Evolutionary conservation across 1,139 yeast genomes (phyloP).

Genomic region (Yamadazyma spencermartinsiae): DNA sequence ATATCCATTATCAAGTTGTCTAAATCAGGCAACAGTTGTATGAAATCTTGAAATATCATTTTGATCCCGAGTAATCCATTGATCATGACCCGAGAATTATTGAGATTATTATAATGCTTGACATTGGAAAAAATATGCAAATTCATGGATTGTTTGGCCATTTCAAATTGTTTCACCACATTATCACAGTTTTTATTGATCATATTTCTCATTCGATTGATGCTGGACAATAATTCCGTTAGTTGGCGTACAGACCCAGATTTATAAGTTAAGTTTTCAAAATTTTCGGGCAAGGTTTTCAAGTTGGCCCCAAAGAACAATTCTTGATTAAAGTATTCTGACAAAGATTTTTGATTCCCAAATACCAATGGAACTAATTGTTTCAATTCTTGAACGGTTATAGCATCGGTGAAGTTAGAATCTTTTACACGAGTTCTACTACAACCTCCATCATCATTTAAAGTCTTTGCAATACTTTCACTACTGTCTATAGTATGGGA

Average conservation of each 20-base stretch:
- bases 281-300: conserved; percentile 13
- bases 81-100: conserved; percentile 16
- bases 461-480: background rate
- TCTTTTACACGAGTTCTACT: background rate
- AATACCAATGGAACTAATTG: conserved; percentile 14
- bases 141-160: conserved; percentile 12
- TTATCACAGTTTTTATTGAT: conserved; percentile 6
- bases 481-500: background rate
- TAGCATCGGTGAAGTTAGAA: conserved; percentile 5
- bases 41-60: conserved; percentile 12
- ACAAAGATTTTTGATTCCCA: conserved; percentile 8
- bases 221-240: conserved; percentile 3
- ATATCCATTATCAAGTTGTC: conserved; percentile 15
- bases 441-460: background rate
- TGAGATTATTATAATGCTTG: conserved; percentile 11
- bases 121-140: conserved; percentile 16
- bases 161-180: conserved; percentile 5
- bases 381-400: conserved; percentile 14
- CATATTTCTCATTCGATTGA: conserved; percentile 8
- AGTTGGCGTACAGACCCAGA: conserved; percentile 1
- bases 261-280: conserved; percentile 3
- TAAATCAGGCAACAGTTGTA: conserved; percentile 9
- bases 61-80: conserved; percentile 14
- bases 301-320: conserved; percentile 21
- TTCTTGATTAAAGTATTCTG: conserved; percentile 19